phyloP scores from a whole-genome alignment of 225 moss, liverwort and hornwort genomes.

The Takakia lepidozioides region DNA sequence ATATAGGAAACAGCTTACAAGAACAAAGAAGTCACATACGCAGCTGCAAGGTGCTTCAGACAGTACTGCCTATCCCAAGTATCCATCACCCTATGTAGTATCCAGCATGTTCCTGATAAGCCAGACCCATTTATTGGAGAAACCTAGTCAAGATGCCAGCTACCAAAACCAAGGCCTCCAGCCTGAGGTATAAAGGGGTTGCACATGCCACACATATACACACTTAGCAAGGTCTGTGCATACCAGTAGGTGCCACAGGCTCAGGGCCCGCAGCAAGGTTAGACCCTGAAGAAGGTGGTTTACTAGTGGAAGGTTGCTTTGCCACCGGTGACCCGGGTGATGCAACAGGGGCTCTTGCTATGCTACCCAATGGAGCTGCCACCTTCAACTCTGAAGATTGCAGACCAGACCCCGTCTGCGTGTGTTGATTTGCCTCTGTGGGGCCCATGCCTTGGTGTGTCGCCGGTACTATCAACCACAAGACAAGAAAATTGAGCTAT shows the following conservation, averaged over 20 bases:
- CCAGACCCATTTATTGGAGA: too few relatives aligned
- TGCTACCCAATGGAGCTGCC: constrained; percentile 13
- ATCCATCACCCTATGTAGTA: too few relatives aligned
- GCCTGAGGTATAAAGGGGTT: too few relatives aligned
- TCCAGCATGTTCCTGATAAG: too few relatives aligned
- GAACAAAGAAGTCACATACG: too few relatives aligned
- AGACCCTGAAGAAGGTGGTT: constrained; percentile 46
- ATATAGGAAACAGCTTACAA: not conserved
- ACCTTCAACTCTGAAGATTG: constrained; percentile 50
- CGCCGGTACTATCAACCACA: constrained; percentile 25
- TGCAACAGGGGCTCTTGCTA: constrained; percentile 21
- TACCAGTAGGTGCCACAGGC: constrained; percentile 35
- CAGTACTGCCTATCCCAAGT: too few relatives aligned
- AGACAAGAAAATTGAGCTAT: not conserved
- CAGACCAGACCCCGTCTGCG: constrained; percentile 38
- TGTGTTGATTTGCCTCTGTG: constrained; percentile 57
- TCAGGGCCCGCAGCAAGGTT: constrained; percentile 30
- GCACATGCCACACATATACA: too few relatives aligned
- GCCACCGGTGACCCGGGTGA: constrained; percentile 29
- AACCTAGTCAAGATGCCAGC: too few relatives aligned
- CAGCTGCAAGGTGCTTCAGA: too few relatives aligned
- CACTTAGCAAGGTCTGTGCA: not conserved
- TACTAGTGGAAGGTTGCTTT: constrained; percentile 52
- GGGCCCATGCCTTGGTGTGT: constrained; percentile 69
- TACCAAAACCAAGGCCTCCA: too few relatives aligned